phyloP scores from a whole-genome alignment of 164 flowering plant genomes.

The Hamamelis virginiana region DNA sequence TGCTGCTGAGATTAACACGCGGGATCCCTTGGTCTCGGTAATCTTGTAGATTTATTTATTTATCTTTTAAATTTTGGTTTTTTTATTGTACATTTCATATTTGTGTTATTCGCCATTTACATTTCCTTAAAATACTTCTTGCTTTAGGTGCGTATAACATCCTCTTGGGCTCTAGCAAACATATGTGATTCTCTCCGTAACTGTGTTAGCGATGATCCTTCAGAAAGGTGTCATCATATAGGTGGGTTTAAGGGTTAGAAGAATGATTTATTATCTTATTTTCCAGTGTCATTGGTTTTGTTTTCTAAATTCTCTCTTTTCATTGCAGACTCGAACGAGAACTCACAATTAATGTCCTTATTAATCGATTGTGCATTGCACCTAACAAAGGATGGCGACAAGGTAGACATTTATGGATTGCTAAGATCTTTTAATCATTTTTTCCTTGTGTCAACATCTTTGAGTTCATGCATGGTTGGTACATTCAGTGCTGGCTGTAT shows the following conservation, averaged over 20 bases:
- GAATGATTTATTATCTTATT: not conserved
- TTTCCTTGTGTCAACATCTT: too few species aligned
- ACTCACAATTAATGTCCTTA: slow-evolving; percentile 25
- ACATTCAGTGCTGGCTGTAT: too few species aligned
- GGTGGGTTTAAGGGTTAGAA: slow-evolving; percentile 27
- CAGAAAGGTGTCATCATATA: slow-evolving; percentile 16
- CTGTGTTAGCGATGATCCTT: slow-evolving; percentile 27
- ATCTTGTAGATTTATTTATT: not conserved
- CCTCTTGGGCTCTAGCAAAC: slow-evolving; percentile 96
- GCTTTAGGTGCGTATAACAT: slow-evolving; percentile 78
- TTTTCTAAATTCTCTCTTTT: slow-evolving; percentile 4
- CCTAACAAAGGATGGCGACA: slow-evolving; percentile 83
- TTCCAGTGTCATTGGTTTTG: not conserved
- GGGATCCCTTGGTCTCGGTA: slow-evolving; percentile 64
- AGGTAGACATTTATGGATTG: slow-evolving; percentile 47
- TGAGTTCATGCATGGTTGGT: too few species aligned
- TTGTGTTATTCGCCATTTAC: not conserved
- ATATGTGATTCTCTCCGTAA: slow-evolving; percentile 76
- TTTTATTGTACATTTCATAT: not conserved
- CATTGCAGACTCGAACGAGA: slow-evolving; percentile 25
- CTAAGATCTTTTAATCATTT: too few species aligned
- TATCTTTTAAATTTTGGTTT: not conserved
- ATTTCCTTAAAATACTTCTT: slow-evolving; percentile 6
- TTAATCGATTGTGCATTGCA: slow-evolving; percentile 64
- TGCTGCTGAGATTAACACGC: slow-evolving; percentile 62